Evolutionary conservation across 768 basidiomycete species (phyloP).

Genomic region (Polyporus arcularius): DNA sequence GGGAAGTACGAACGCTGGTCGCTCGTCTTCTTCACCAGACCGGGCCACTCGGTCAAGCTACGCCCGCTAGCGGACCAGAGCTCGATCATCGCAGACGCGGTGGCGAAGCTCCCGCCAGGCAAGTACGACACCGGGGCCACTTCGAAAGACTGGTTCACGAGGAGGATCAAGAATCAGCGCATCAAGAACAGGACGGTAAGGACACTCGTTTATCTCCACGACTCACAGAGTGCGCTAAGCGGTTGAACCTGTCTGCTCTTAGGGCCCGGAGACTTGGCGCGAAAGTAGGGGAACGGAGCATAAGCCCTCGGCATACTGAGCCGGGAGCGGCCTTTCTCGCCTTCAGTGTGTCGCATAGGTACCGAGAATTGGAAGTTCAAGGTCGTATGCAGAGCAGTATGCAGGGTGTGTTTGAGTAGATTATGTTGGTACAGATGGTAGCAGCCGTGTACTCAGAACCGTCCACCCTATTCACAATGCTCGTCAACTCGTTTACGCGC

Average conservation of each 20-base stretch:
- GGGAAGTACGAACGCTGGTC: slow-evolving; percentile 59
- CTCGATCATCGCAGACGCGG: slow-evolving; percentile 46
- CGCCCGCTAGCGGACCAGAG: slow-evolving; percentile 55
- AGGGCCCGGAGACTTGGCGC: slow-evolving; percentile 28
- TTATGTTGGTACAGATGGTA: no score
- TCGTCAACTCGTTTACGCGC: not conserved
- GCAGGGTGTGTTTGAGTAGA: no score
- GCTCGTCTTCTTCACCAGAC: slow-evolving; percentile 67
- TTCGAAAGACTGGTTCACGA: slow-evolving; percentile 42
- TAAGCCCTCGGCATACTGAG: slow-evolving; percentile 4
- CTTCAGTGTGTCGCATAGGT: no score
- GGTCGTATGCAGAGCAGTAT: no score
- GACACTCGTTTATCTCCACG: not conserved
- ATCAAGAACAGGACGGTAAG: slow-evolving; percentile 44
- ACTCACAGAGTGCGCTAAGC: not conserved
- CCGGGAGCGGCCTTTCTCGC: not conserved
- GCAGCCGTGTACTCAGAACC: no score
- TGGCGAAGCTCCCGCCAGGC: slow-evolving; percentile 34
- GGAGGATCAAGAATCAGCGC: slow-evolving; percentile 42
- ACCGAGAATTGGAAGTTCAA: no score
- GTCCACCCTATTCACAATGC: no score
- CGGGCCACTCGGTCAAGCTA: slow-evolving; percentile 52
- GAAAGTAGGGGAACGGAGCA: slow-evolving; percentile 27
- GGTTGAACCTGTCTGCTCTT: no score
- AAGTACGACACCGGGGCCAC: slow-evolving; percentile 38